Evolutionary conservation across 306 rosid genomes (phyloP), one percentile per base, ranked within the genome.

Genomic region (Pterocarpus santalinus): DNA sequence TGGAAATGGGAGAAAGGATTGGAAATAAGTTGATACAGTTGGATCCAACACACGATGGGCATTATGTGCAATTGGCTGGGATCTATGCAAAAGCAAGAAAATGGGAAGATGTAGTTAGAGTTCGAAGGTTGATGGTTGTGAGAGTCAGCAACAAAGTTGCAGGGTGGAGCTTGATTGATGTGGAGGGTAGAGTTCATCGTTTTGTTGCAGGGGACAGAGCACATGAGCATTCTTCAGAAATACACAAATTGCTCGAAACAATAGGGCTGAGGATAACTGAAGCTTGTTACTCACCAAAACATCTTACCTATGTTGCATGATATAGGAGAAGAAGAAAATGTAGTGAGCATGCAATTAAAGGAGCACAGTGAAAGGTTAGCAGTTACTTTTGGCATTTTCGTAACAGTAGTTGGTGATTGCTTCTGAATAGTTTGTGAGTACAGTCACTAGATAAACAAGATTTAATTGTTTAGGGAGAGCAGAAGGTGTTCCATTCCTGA

Each of bases 111-210:
- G 97, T 90, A 1, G 79, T 86, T 82, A 81, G 93, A 86, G 87
- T 90, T 82, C 82, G 94, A 16, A 85, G 89, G 44, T 81, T 94
- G 74, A 89, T 94, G 97, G 46, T 35, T 2, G 89, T 79, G 81
- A 76, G 79, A 68, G 85, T 79, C 80, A 56, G 84, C 34, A 83
- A 63, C 4, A 91, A 91, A 90, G 83, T 87, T 81, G 89, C 92
- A 1, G 95, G 95, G 66, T 90, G 98, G 97, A 94, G 94, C 83
- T 84, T 94, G 88, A 85, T 94, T 82, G 98, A 94, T 86, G 86
- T 78, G 39, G 85, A 87, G 63, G 93, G 90, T 33, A 87, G 68
- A 84, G 87, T 94, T 83, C 98, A 91, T 87, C 88, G 83, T 58
- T 93, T 91, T 87, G 83, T 89, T 32, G 93, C 92, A 4, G 97